Conservation (phyloP, 164 flowering plant genomes). For the Chimonanthus salicifolius region DNA sequence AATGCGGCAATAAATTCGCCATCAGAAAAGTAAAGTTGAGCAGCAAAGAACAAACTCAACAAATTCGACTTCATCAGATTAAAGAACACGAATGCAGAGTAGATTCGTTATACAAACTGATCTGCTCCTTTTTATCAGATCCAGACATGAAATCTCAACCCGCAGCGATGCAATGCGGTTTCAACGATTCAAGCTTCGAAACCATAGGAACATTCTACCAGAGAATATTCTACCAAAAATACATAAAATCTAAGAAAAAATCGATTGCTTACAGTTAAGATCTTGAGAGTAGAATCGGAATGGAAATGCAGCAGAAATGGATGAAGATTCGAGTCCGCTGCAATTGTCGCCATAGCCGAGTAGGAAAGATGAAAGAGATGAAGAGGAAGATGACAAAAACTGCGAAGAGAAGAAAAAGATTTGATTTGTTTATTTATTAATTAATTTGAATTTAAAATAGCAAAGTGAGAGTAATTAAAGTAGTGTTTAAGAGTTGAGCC, state of each 20-base stretch:
- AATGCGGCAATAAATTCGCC: neutral
- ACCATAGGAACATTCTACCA: neutral
- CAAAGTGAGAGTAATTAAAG: too few species aligned
- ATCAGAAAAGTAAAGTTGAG: neutral
- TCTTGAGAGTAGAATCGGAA: neutral
- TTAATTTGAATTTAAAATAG: too few species aligned
- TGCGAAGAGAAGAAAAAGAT: too few species aligned
- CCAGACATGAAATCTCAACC: neutral
- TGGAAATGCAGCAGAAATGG: conserved; percentile 9
- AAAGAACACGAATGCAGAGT: too few species aligned
- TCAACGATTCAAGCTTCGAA: conserved; percentile 2
- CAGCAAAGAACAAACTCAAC: neutral
- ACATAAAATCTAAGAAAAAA: too few species aligned
- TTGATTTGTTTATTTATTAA: too few species aligned
- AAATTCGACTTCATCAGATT: too few species aligned
- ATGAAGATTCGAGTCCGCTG: neutral
- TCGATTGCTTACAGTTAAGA: conserved; percentile 1
- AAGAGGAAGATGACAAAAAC: neutral
- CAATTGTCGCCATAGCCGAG: conserved; percentile 7
- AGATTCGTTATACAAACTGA: neutral
- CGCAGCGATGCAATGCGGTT: neutral
- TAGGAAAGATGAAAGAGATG: neutral
- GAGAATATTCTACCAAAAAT: neutral
- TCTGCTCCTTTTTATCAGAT: neutral
- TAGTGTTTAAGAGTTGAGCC: too few species aligned